These are phyloP conservation scores for Colletotrichum viniferum DNA, from an alignment of 2,329 filamentous ascomycete species.

Conservation along the genomic window DNA sequence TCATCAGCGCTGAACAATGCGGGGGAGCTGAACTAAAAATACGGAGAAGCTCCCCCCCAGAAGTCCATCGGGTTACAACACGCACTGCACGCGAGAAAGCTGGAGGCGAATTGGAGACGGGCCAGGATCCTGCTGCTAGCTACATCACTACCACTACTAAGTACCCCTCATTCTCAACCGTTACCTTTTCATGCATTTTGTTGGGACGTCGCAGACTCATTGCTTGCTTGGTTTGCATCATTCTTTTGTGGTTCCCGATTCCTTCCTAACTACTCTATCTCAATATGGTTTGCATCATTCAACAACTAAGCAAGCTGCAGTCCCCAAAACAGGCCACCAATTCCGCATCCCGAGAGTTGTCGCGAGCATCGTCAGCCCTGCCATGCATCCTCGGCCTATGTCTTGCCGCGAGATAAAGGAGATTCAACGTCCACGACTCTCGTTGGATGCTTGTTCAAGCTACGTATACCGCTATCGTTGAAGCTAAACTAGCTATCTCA, in stretches of 20 bases:
- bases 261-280: too few species aligned
- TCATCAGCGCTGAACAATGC: slow-evolving; percentile 1
- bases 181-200: slow-evolving; percentile 13
- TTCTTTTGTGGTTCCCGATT: too few species aligned
- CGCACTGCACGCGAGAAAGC: background rate
- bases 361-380: background rate
- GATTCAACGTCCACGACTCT: background rate
- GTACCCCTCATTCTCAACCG: slow-evolving; percentile 19
- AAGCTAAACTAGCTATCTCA: background rate
- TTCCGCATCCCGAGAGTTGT: background rate
- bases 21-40: background rate
- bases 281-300: background rate
- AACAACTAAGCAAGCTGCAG: background rate
- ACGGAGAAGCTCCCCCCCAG: background rate
- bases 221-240: background rate
- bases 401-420: background rate
- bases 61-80: background rate
- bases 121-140: background rate
- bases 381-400: background rate
- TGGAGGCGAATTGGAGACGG: background rate
- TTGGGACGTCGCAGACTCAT: slow-evolving; percentile 6
- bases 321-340: background rate
- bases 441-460: background rate
- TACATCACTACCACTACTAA: background rate
- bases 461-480: background rate